These are phyloP conservation scores for Syzygium aromaticum DNA, from an alignment of 345 rosid genomes.

Conservation along the genomic window DNA sequence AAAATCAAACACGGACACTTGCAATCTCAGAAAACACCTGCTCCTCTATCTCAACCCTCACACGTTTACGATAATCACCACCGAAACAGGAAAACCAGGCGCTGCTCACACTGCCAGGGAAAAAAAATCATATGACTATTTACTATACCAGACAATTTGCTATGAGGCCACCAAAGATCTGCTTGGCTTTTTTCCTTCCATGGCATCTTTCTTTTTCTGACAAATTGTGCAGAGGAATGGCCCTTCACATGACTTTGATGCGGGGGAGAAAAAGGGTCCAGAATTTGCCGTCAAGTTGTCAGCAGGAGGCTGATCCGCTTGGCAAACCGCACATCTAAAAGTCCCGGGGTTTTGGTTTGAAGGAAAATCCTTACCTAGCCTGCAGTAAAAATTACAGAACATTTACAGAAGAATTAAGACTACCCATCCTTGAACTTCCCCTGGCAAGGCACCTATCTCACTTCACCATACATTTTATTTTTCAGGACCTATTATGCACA, in stretches of 20 bases:
- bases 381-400: slow-evolving; percentile 19
- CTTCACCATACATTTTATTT: not conserved
- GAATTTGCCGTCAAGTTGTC: slow-evolving; percentile 54
- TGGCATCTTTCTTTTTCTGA: slow-evolving; percentile 92
- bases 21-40: slow-evolving; percentile 24
- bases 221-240: slow-evolving; percentile 84
- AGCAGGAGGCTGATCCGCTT: slow-evolving; percentile 63
- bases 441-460: not conserved
- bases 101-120: slow-evolving; percentile 40
- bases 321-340: slow-evolving; percentile 95
- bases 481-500: not conserved
- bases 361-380: slow-evolving; percentile 77
- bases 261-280: slow-evolving; percentile 57
- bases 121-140: slow-evolving; percentile 28
- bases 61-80: slow-evolving; percentile 30
- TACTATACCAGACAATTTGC: slow-evolving; percentile 28
- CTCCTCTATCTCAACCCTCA: slow-evolving; percentile 16
- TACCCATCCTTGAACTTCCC: not conserved
- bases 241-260: slow-evolving; percentile 87
- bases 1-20: slow-evolving; percentile 20
- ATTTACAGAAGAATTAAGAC: not conserved
- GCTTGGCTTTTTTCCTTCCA: slow-evolving; percentile 94
- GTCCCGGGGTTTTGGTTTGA: slow-evolving; percentile 42
- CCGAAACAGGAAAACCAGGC: slow-evolving; percentile 25
- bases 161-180: slow-evolving; percentile 38